Base-by-base conservation (phyloP, 192 early-diverging fungal genomes). In the Coemansia interrupta region DNA sequence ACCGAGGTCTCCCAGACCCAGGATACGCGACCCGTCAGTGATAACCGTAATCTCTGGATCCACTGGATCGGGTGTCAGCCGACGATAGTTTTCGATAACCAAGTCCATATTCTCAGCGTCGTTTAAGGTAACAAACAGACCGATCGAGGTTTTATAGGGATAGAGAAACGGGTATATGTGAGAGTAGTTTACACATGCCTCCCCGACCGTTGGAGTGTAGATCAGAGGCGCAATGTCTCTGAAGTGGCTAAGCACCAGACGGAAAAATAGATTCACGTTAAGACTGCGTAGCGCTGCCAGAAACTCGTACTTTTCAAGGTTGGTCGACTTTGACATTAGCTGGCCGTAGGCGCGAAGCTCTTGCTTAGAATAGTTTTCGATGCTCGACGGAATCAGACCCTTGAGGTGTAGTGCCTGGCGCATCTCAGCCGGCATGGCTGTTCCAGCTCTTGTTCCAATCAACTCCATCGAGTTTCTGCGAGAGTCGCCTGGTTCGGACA, bases 1-100 rank as follows among this genome's bases (percentile, higher is more conserved):
- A 55, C 93, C 94, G 24, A 93, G 80, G 69, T 96, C 94, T 18
- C 94, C 94, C 6, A 95, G 78, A n/a, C 94, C 94, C 17, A 96
- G 82, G 61, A 96, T 93, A 42, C 92, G 83, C 20, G 88, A 90
- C 10, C 94, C 93, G 69, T 96, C 94, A 0, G 92, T 92, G 41
- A 96, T 89, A 17, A 96, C 94, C 17, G 87, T 82, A 54, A 96
- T 95, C 51, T 92, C 84, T 2, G 88, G 88, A 8, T 78, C 80
- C 5, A 84, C 59, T 4, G 73, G 60, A 15, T 87, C 82, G 12
- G 80, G 74, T 44, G 75, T 79, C 40, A 82, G 81, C 17, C 82
- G 83, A 17, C 76, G 84, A 72, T 91, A 94, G 74, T 87, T 88
- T 48, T 73, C 78, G 48, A 95, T 85, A 20, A 92, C 80, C 40